Base-by-base conservation (phyloP, 176 grass and related monocot species). In the Bothriochloa decipiens region DNA sequence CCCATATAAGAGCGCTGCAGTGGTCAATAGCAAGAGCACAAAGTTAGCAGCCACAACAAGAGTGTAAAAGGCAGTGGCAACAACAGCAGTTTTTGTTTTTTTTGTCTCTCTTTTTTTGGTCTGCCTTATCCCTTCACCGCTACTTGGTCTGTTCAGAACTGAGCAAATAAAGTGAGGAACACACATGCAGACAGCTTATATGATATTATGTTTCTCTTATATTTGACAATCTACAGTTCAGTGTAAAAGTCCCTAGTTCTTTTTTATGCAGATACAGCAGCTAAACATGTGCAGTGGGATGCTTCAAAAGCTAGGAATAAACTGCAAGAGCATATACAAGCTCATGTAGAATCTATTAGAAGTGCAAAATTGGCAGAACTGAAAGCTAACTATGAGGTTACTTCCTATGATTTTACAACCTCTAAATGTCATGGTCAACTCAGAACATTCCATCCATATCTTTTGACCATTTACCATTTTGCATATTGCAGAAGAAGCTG, bases 321-420 rank as follows among this genome's bases (percentile, higher is more conserved):
- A 83, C 82, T 97, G 61, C 76, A 72, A 50, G 75, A 84, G 6
- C 61, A 92, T 52, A 82, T 97, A 53, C 84, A 97, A 43, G 74
- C 77, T 81, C 76, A 97, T 88, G 89, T 70, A 62, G 50, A 23
- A 86, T 89, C 61, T 76, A 46, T 91, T 80, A 73, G 87, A 57
- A 81, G 40, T 26, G 68, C 71, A 77, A 91, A 89, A 88, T 75
- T 97, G 68, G 72, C 82, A 83, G 86, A 94, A 87, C 72, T 97
- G 25, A 95, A 86, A 87, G 65, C 72, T 89, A 61, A 45, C 50
- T 93, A 88, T 84, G 80, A 97, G 95, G 95, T 97, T 71, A 86
- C 47, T 63, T 75, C 70, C 22, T 67, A 32, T 70, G 15, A 64
- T 52, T 61, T 83, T 60, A 55, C 7, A 55, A 35, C 17, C 46